Conservation (phyloP, 495 filamentous ascomycete species). For the Halenospora varia region DNA sequence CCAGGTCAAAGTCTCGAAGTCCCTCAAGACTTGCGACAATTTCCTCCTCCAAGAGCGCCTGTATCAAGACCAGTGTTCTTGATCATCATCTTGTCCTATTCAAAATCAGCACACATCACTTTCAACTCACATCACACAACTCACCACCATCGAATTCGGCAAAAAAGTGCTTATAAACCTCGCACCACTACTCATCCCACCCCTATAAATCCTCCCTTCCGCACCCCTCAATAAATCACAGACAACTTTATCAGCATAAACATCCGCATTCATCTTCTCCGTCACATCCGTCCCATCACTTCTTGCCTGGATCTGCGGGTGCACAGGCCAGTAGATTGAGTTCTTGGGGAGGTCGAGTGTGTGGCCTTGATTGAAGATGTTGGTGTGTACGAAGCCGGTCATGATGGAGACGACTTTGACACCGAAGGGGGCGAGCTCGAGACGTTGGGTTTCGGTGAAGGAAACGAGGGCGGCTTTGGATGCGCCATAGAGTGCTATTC, state of each 20-base stretch:
- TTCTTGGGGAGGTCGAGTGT: not conserved
- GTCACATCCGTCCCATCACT: not conserved
- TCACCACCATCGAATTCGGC: not conserved
- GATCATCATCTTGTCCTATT: no score
- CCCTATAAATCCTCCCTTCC: not conserved
- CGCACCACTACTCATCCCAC: not conserved
- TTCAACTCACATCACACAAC: no score
- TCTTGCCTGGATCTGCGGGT: not conserved
- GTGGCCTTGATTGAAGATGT: not conserved
- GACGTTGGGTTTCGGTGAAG: not conserved
- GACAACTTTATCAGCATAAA: not conserved
- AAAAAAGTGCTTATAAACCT: not conserved
- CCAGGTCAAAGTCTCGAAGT: no score
- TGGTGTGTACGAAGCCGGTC: not conserved
- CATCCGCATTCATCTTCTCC: not conserved
- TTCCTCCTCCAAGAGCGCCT: no score
- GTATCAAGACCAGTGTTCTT: no score
- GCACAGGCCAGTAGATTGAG: not conserved
- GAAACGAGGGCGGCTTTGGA: not conserved
- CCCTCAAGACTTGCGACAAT: no score
- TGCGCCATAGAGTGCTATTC: not conserved
- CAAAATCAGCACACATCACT: no score
- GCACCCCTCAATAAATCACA: not conserved
- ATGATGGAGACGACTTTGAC: not conserved
- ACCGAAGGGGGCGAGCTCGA: not conserved